A percentile compares a stretch with the other conserved stretches of the same genome.
Evolutionary conservation across 768 basidiomycete species (phyloP).

Genomic region (Psilocybe azurescens): DNA sequence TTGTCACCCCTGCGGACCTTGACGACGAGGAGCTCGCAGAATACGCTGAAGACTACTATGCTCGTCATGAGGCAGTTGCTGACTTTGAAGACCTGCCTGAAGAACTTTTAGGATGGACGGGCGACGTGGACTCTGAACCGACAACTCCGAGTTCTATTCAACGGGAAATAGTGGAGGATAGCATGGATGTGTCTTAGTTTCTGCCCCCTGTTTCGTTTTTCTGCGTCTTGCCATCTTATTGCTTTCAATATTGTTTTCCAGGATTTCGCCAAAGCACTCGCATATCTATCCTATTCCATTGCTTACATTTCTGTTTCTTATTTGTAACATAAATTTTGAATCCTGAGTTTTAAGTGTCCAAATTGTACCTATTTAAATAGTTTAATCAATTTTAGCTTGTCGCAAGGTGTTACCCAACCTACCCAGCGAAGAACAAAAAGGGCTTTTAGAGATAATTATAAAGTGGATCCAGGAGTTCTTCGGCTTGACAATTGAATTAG

Average conservation of each 20-base stretch:
- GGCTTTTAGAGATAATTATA: no score
- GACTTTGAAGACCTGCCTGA: conserved; percentile 54
- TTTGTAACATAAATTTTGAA: background rate
- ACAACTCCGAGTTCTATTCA: background rate
- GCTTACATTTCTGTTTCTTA: background rate
- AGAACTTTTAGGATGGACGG: conserved; percentile 43
- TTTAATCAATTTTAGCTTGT: no score
- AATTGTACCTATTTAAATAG: no score
- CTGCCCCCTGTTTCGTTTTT: background rate
- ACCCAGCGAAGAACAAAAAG: no score
- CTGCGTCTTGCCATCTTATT: background rate
- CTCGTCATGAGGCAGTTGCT: conserved; percentile 39
- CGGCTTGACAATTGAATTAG: no score
- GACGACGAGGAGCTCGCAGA: conserved; percentile 63
- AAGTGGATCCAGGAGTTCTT: no score
- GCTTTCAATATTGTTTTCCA: background rate
- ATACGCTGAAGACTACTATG: conserved; percentile 59
- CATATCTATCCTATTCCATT: background rate
- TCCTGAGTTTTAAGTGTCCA: no score
- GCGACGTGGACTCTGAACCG: conserved; percentile 30
- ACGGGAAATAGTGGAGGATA: conserved; percentile 24
- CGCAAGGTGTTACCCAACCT: no score
- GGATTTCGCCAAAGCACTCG: background rate
- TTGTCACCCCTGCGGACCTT: conserved; percentile 48
- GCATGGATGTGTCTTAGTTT: conserved; percentile 35